Evolutionary conservation across 257 asterid genomes (phyloP), one percentile per base, ranked within the genome.

Genomic region (Misopates orontium): DNA sequence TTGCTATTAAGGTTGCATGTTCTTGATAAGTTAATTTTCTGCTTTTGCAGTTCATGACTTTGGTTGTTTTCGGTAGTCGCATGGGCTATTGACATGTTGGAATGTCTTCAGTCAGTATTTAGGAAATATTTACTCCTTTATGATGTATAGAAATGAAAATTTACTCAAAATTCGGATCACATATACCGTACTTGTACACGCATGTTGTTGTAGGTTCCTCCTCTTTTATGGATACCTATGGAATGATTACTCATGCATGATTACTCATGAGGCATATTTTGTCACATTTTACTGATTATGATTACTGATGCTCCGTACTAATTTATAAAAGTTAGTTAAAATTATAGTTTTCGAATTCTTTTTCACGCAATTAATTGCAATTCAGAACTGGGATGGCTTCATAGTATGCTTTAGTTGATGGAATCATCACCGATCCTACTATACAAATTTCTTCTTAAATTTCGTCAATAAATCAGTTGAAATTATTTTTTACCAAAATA

Each of bases 1-100:
- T 94, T 74, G 99, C 99, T 63, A 94, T 94, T 66, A 94, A 94
- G 97, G 99, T 93, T 67, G 69, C 23, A 16, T 47, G 36, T 48
- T 70, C 45, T 56, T 68, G 60, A 65, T 73, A 19, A n/a, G 58
- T 59, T n/a, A 61, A 36, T 45, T 68, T 36, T 21, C 61, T 58
- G 72, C 45, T 19, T 72, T 72, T 56, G 42, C 18, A 42, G 45
- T 64, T 54, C 60, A 32, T 23, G 56, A 22, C 64, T 61, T 59
- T 32, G 65, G 25, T 73, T 74, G 53, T 42, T 56, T 31, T 48
- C 36, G 36, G 36, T 28, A 28, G 36, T 28, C 36, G 7, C 36
- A 28, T 3, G 3, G 36, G 36, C 36, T 28, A 28, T 28, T 28
- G 7, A 28, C 36, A 28, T 28, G 3, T 28, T 28, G 36, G 32